These are phyloP conservation scores for Aspergillus phoenicis DNA, from an alignment of 2,329 filamentous ascomycete genomes.

Conservation along the genomic window DNA sequence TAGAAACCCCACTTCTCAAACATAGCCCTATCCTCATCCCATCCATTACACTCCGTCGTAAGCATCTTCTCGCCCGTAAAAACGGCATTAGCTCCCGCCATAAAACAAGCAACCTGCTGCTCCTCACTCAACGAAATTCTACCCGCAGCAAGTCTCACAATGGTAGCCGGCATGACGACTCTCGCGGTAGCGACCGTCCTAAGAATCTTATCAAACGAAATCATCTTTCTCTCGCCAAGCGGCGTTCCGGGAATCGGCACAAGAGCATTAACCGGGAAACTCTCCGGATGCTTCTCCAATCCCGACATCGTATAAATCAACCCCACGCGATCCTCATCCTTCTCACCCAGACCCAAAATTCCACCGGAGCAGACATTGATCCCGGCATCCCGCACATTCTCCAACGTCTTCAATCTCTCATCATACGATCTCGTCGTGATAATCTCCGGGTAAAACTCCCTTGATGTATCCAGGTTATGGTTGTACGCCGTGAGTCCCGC, in stretches of 20 bases:
- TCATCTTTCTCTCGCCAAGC: constrained; percentile 70
- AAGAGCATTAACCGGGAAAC: constrained; percentile 86
- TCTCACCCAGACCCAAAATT: constrained; percentile 83
- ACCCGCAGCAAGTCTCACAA: constrained; percentile 83
- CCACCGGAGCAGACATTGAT: constrained; percentile 90
- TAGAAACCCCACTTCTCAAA: constrained; percentile 80
- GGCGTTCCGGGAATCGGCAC: constrained; percentile 91
- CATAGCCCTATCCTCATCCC: constrained; percentile 84
- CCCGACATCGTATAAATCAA: constrained; percentile 81
- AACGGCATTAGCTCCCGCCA: constrained; percentile 89
- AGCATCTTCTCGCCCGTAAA: constrained; percentile 96
- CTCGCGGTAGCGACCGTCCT: constrained; percentile 83
- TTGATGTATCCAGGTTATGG: constrained; percentile 88
- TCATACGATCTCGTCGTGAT: constrained; percentile 88
- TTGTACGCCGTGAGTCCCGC: constrained; percentile 91
- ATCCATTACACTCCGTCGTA: constrained; percentile 87
- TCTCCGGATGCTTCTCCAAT: constrained; percentile 80
- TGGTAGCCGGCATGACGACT: constrained; percentile 79
- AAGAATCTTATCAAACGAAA: constrained; percentile 76
- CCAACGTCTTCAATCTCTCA: constrained; percentile 77
- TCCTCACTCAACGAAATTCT: constrained; percentile 83
- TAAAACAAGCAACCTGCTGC: constrained; percentile 86
- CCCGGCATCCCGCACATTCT: constrained; percentile 79
- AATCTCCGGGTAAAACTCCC: constrained; percentile 83
- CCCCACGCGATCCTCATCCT: constrained; percentile 75